Percentiles rank a stretch among this genome's conserved stretches.
These are phyloP conservation scores for Mycena amicta DNA, from an alignment of 768 basidiomycete genomes.

Conservation along the genomic window DNA sequence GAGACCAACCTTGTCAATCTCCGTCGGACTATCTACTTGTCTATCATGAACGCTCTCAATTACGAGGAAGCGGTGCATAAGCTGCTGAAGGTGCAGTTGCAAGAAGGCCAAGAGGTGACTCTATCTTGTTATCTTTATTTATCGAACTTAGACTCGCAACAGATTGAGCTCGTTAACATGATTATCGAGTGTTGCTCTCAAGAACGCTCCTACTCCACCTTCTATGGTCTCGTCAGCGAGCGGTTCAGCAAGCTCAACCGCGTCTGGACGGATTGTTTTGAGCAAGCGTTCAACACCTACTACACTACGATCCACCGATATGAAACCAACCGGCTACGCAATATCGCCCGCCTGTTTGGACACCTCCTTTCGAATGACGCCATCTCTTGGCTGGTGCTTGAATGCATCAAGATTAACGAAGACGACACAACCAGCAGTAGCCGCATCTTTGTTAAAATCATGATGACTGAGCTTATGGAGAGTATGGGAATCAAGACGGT, in stretches of 20 bases:
- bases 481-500: slow-evolving; percentile 85
- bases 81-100: slow-evolving; percentile 87
- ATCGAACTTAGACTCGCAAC: slow-evolving; percentile 2
- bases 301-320: slow-evolving; percentile 98
- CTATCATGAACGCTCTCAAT: slow-evolving; percentile 98
- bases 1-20: slow-evolving; percentile 96
- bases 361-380: slow-evolving; percentile 86
- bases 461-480: slow-evolving; percentile 95
- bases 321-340: slow-evolving; percentile 96
- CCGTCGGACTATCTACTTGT: slow-evolving; percentile 91
- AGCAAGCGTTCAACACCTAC: slow-evolving; percentile 85
- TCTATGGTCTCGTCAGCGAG: slow-evolving; percentile 95
- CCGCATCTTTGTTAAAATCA: slow-evolving; percentile 96
- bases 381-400: slow-evolving; percentile 86
- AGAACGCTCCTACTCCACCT: slow-evolving; percentile 96
- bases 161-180: slow-evolving; percentile 98
- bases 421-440: slow-evolving; percentile 96
- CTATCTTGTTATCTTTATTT: not conserved
- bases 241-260: slow-evolving; percentile 96
- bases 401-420: slow-evolving; percentile 90
- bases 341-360: slow-evolving; percentile 96
- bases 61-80: slow-evolving; percentile 99
- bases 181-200: slow-evolving; percentile 99
- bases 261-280: slow-evolving; percentile 89
- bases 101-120: slow-evolving; percentile 89